Conservation (phyloP, 495 filamentous ascomycete genomes). For the Trichodelitschia bisporula region DNA sequence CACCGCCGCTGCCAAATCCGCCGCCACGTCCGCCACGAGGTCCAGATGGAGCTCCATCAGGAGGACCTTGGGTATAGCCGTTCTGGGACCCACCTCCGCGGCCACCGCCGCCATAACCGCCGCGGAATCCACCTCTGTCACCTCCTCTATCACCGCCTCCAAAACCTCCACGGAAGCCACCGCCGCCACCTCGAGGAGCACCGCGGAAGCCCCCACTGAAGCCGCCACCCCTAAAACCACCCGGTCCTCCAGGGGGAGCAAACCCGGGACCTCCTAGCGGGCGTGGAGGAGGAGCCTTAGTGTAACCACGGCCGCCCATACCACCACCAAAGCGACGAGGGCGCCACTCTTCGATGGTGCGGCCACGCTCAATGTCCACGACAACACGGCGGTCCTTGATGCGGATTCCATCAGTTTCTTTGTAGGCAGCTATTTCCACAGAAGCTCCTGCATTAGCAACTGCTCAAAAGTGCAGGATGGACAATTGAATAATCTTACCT, state of each 20-base stretch:
- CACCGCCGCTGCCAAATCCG: slow-evolving; percentile 20
- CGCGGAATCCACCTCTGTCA: no score
- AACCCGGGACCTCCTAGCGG: slow-evolving; percentile 35
- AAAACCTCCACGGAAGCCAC: slow-evolving; percentile 31
- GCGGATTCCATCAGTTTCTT: slow-evolving; percentile 70
- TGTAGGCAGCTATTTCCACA: slow-evolving; percentile 38
- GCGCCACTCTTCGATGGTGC: slow-evolving; percentile 86
- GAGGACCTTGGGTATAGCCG: slow-evolving; percentile 24
- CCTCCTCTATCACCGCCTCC: slow-evolving; percentile 20
- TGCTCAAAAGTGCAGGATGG: slow-evolving; percentile 17
- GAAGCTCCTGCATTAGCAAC: no score
- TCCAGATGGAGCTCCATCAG: slow-evolving; percentile 57
- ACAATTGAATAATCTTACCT: slow-evolving; percentile 38
- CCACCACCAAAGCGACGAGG: slow-evolving; percentile 82
- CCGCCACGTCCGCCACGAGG: slow-evolving; percentile 36
- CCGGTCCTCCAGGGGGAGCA: slow-evolving; percentile 36
- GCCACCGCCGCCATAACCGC: slow-evolving; percentile 10
- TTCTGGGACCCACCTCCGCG: no score
- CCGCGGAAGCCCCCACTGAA: slow-evolving; percentile 14
- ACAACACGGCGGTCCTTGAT: slow-evolving; percentile 82
- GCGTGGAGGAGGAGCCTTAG: slow-evolving; percentile 51
- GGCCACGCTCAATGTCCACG: slow-evolving; percentile 89
- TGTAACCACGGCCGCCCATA: slow-evolving; percentile 79
- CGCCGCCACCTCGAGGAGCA: slow-evolving; percentile 7
- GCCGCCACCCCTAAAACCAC: slow-evolving; percentile 28